Conservation (phyloP, 768 basidiomycete species). For the Boletus speciosus region DNA sequence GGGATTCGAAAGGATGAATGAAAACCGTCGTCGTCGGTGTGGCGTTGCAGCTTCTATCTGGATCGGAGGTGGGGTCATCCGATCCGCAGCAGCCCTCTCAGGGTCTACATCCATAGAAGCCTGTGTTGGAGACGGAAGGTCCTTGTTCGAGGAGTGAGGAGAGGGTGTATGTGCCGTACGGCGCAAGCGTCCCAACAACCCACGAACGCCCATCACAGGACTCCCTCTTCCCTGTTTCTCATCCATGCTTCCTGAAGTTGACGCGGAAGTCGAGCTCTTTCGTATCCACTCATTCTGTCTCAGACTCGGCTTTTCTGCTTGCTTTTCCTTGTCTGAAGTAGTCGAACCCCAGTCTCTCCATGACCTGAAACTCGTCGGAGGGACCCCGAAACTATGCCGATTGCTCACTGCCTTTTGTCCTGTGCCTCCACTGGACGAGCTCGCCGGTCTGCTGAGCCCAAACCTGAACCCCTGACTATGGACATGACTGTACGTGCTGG, state of each 20-base stretch:
- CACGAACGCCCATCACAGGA: slow-evolving; percentile 25
- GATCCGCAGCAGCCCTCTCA: slow-evolving; percentile 10
- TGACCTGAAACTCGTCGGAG: slow-evolving; percentile 27
- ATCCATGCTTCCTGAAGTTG: slow-evolving; percentile 16
- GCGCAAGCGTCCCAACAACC: slow-evolving; percentile 26
- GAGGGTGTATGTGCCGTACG: slow-evolving; percentile 27
- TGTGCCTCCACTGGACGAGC: slow-evolving; percentile 19
- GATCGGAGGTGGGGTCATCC: slow-evolving; percentile 15
- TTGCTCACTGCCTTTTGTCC: slow-evolving; percentile 10
- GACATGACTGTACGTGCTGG: slow-evolving; percentile 17
- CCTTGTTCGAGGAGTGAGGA: slow-evolving; percentile 24
- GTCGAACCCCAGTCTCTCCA: slow-evolving; percentile 23
- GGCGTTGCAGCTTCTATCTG: slow-evolving; percentile 14
- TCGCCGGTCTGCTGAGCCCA: slow-evolving; percentile 16
- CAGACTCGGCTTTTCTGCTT: slow-evolving; percentile 8
- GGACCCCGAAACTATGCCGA: slow-evolving; percentile 19
- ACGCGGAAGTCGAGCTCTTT: slow-evolving; percentile 16
- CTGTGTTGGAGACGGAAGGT: slow-evolving; percentile 15
- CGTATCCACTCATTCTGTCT: slow-evolving; percentile 13
- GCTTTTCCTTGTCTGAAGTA: slow-evolving; percentile 18
- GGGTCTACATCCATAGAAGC: slow-evolving; percentile 10
- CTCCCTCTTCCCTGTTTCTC: slow-evolving; percentile 25
- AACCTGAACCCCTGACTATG: slow-evolving; percentile 18
- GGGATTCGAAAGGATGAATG: slow-evolving; percentile 32
- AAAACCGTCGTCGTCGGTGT: slow-evolving; percentile 19